Conservation (phyloP, 495 filamentous ascomycete genomes). For the Aspergillus egyptiacus region DNA sequence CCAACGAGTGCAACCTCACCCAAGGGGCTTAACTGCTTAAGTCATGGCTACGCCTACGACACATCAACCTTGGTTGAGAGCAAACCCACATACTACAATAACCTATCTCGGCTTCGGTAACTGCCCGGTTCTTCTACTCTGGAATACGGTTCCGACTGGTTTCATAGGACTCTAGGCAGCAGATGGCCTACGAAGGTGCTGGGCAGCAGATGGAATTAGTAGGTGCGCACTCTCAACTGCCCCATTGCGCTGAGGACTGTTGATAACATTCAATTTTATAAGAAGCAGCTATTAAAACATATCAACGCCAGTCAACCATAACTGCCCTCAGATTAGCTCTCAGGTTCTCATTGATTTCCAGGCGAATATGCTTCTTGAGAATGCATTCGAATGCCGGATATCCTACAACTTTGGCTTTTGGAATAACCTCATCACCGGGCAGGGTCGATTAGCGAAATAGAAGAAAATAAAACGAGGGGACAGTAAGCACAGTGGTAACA, state of each 20-base stretch:
- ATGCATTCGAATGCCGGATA: constrained; percentile 33
- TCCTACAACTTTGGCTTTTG: constrained; percentile 55
- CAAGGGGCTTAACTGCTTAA: no score
- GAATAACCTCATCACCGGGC: constrained; percentile 46
- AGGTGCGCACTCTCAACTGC: no score
- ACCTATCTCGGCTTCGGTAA: no score
- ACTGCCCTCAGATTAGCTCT: constrained; percentile 54
- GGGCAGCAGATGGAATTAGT: no score
- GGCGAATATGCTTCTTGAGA: constrained; percentile 11
- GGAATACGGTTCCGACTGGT: no score
- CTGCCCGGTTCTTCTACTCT: no score
- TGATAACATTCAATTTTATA: background rate
- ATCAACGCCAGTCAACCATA: background rate
- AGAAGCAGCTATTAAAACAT: background rate
- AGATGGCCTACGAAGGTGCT: no score
- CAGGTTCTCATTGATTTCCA: constrained; percentile 50
- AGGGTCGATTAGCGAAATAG: background rate
- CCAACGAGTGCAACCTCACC: no score
- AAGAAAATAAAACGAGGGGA: background rate
- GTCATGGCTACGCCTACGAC: no score
- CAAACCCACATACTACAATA: no score
- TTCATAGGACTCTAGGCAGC: no score
- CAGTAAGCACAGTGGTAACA: background rate
- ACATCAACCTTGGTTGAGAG: no score
- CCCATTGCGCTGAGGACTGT: background rate